phyloP scores from a whole-genome alignment of 1,284 basidiomycete species.

The Peniophora sp. region DNA sequence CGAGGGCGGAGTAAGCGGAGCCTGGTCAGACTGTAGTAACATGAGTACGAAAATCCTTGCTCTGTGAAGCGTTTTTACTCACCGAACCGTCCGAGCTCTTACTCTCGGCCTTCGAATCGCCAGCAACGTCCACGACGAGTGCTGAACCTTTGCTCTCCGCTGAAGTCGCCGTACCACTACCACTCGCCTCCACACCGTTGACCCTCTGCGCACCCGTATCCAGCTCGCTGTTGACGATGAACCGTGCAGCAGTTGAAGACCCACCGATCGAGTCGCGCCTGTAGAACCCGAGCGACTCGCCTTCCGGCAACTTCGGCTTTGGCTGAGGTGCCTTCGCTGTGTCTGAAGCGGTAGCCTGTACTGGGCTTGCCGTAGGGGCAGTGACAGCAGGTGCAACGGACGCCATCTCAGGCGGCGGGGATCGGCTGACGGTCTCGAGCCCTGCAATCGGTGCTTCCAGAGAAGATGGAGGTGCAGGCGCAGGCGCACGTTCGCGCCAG shows the following conservation, averaged over 20 bases:
- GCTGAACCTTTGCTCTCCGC: not conserved
- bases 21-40: constrained; percentile 31
- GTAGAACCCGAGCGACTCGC: constrained; percentile 67
- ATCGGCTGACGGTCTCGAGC: constrained; percentile 49
- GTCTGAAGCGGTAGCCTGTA: constrained; percentile 8
- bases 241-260: constrained; percentile 46
- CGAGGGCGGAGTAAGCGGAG: constrained; percentile 41
- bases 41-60: not conserved
- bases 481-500: constrained; percentile 3
- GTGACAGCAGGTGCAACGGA: constrained; percentile 6
- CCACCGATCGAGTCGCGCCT: constrained; percentile 46
- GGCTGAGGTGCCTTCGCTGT: constrained; percentile 19
- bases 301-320: constrained; percentile 54
- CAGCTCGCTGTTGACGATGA: constrained; percentile 71
- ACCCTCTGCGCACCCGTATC: constrained; percentile 24
- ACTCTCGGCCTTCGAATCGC: constrained; percentile 26
- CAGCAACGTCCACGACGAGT: not conserved
- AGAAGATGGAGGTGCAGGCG: constrained; percentile 1
- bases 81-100: constrained; percentile 43
- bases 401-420: constrained; percentile 45
- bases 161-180: not conserved
- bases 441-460: constrained; percentile 1
- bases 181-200: not conserved
- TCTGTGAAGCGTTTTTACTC: too few relatives aligned
- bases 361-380: constrained; percentile 21